These are phyloP conservation scores for Penicillium sp. DNA, from an alignment of 2,329 filamentous ascomycete species.

Conservation along the genomic window DNA sequence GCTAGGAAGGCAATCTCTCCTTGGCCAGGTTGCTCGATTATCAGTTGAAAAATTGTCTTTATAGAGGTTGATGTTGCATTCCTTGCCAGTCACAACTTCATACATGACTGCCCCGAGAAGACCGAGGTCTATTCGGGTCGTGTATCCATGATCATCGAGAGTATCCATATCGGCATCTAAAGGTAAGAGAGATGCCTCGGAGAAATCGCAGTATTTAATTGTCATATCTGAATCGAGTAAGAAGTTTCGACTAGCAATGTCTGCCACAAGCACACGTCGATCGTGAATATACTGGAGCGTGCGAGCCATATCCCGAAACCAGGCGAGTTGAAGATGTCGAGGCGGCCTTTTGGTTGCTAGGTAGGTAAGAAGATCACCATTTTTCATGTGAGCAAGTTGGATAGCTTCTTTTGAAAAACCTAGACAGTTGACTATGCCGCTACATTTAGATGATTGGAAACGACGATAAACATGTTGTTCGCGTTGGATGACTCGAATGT, in stretches of 20 bases:
- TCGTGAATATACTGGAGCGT: conserved; percentile 28
- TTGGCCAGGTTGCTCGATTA: conserved; percentile 20
- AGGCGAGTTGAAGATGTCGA: conserved; percentile 22
- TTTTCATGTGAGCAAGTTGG: conserved; percentile 23
- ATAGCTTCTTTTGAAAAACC: conserved; percentile 15
- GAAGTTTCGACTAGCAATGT: conserved; percentile 32
- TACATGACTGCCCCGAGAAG: conserved; percentile 31
- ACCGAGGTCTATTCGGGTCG: conserved; percentile 31
- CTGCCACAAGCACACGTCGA: conserved; percentile 28
- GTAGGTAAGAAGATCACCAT: conserved; percentile 29
- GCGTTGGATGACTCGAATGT: conserved; percentile 13
- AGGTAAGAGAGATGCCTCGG: conserved; percentile 26
- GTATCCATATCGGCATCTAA: conserved; percentile 27
- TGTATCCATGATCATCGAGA: conserved; percentile 29
- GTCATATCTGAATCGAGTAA: conserved; percentile 28
- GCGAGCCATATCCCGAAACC: conserved; percentile 27
- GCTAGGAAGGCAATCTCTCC: conserved; percentile 22
- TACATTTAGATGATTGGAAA: conserved; percentile 12
- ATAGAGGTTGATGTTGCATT: conserved; percentile 28
- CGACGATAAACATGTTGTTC: conserved; percentile 21
- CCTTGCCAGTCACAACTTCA: conserved; percentile 25
- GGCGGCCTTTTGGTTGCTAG: conserved; percentile 19
- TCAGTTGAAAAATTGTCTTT: conserved; percentile 12
- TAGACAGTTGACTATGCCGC: conserved; percentile 19
- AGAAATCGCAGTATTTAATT: conserved; percentile 32